These are phyloP conservation scores for Populus simonii DNA, from an alignment of 345 rosid genomes.

Conservation along the genomic window DNA sequence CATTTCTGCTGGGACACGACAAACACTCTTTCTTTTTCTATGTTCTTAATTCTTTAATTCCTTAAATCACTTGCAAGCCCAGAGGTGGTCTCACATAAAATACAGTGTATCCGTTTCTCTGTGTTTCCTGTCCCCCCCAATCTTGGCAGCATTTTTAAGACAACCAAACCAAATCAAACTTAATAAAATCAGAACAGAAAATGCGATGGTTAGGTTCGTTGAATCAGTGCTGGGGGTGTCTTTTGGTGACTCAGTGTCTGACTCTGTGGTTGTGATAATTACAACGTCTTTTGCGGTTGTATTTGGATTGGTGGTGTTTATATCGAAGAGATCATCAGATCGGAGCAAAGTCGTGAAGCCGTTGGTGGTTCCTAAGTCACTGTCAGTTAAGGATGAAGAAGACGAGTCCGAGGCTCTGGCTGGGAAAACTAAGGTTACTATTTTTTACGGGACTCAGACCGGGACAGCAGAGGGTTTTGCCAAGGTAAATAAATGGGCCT, in stretches of 20 bases:
- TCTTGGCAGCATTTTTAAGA: background rate
- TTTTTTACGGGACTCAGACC: constrained; percentile 92
- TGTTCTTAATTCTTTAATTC: too few relatives aligned
- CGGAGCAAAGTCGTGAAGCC: constrained; percentile 51
- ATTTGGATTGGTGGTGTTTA: constrained; percentile 46
- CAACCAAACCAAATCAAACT: background rate
- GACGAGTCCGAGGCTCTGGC: constrained; percentile 17
- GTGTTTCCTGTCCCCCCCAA: background rate
- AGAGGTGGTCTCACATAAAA: constrained; percentile 3
- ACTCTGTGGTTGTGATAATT: constrained; percentile 43
- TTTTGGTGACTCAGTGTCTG: constrained; percentile 38
- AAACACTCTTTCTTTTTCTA: background rate
- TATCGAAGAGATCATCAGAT: constrained; percentile 58
- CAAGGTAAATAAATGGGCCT: constrained; percentile 43
- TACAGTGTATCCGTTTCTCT: background rate
- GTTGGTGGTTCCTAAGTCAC: constrained; percentile 45
- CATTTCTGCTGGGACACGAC: background rate
- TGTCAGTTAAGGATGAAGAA: constrained; percentile 29
- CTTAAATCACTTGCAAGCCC: background rate
- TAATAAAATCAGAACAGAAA: background rate
- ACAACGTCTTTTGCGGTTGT: constrained; percentile 59
- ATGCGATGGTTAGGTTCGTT: constrained; percentile 38
- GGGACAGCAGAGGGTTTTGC: constrained; percentile 99
- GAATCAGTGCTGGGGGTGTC: constrained; percentile 43
- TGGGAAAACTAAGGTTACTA: constrained; percentile 66